Evolutionary conservation across 129 eudicot genomes (phyloP).

Genomic region (Escallonia rubra): DNA sequence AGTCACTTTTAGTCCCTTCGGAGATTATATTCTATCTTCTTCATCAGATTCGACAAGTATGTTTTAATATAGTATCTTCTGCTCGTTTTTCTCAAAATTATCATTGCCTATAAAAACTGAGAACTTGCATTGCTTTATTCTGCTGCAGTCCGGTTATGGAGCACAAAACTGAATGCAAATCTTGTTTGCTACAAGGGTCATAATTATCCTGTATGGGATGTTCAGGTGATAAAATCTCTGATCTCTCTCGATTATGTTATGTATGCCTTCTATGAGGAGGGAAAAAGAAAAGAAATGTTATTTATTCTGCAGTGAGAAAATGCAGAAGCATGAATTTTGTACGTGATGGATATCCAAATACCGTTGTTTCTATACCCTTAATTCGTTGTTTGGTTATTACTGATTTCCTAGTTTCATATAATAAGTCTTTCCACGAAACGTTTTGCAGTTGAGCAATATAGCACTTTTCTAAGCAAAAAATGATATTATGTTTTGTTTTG

Average conservation of each 20-base stretch:
- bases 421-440: no score
- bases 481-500: no score
- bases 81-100: neutral
- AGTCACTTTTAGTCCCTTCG: conserved; percentile 78
- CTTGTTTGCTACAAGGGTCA: conserved; percentile 98
- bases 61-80: conserved; percentile 7
- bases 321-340: no score
- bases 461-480: no score
- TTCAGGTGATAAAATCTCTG: conserved; percentile 47
- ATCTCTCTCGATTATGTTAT: neutral
- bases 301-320: no score
- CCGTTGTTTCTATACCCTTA: no score
- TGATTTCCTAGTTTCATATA: no score
- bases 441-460: no score
- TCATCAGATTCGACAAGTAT: conserved; percentile 94
- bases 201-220: conserved; percentile 99
- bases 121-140: conserved; percentile 2
- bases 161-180: conserved; percentile 89
- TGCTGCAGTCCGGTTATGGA: conserved; percentile 88
- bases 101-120: neutral
- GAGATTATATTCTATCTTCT: conserved; percentile 93
- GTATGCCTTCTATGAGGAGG: neutral
- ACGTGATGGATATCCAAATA: no score
- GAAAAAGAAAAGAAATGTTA: no score
- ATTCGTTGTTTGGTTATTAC: no score